Evolutionary conservation across 208 protist genomes (phyloP), one percentile per base, ranked within the genome.

Genomic region (Acanthamoeba royreba): DNA sequence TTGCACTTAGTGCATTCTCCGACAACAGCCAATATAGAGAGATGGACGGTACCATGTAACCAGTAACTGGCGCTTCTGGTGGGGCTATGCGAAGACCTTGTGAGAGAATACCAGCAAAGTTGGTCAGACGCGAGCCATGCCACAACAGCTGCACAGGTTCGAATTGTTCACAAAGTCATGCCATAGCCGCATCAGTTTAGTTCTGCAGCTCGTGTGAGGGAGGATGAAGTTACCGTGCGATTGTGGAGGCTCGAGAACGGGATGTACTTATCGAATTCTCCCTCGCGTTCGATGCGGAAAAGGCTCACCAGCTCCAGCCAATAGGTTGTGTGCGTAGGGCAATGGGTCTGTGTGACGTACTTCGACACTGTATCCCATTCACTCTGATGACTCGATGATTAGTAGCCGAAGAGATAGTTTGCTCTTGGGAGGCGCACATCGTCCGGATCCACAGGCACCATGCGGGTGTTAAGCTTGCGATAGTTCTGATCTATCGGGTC

Each of bases 11-110:
- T 92, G 95, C 45, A 94, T 92, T 49, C 94, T 95, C 38, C 85
- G 93, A 46, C 11, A 91, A 45, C 7, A 4, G 46, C n/a, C 90
- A 9, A 87, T 93, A 15, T 95, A 61, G 35, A 93, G 93, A 38
- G 94, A 93, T 4, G 94, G 81, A 66, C 95, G 55, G 61, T 96
- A 53, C 94, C 95, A 96, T 96, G 95, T 96, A 96, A 28, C 95
- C 95, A 43, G 95, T 95, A 13, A 45, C 19, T 33, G 95, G 95
- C 11, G 95, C 95, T 49, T 96, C 94, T 5, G 95, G 95, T 31
- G 95, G 95, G 1, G 95, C 95, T 35, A 96, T 96, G 22, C 95
- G 42, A 4, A 96, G 93, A 11, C 95, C 95, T 52, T 94, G 81
- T 22, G 63, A 96, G 88, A 96, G 40, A 43, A 96, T 96, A 35